Evolutionary conservation across 2,329 filamentous ascomycete genomes (phyloP).

Genomic region (Tolypocladium inflatum): DNA sequence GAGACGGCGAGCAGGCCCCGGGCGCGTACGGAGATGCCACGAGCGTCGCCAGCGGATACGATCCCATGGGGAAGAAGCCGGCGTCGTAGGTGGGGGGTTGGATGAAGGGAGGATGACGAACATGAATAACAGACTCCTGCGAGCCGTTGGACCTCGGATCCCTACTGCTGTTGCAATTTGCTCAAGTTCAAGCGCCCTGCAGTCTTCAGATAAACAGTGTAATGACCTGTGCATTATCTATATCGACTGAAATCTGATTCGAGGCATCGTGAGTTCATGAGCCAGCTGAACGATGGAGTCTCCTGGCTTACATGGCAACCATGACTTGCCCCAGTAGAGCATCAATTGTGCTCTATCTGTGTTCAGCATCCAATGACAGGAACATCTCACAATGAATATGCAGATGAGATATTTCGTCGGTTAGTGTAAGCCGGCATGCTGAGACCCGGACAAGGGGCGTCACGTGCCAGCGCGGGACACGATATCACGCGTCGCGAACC

Average conservation of each 20-base stretch:
- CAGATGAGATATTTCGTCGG: not conserved
- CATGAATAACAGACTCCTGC: not conserved
- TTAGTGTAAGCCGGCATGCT: too few relatives aligned
- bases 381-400: not conserved
- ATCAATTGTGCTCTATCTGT: not conserved
- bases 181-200: not conserved
- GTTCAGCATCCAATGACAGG: not conserved
- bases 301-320: not conserved
- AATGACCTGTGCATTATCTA: not conserved
- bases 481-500: not conserved
- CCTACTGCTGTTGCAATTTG: not conserved
- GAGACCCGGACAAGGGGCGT: not conserved
- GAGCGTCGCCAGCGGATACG: conserved; percentile 11
- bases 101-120: not conserved
- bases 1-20: conserved; percentile 10
- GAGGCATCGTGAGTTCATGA: too few relatives aligned
- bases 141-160: not conserved
- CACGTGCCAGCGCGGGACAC: not conserved
- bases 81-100: conserved; percentile 2
- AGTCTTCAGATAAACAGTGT: not conserved
- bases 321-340: not conserved
- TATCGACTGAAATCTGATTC: too few relatives aligned
- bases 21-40: conserved; percentile 15
- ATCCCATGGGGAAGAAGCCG: conserved; percentile 22
- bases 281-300: not conserved